Conservation (phyloP, 768 basidiomycete species). For the Sutorius australiensis region DNA sequence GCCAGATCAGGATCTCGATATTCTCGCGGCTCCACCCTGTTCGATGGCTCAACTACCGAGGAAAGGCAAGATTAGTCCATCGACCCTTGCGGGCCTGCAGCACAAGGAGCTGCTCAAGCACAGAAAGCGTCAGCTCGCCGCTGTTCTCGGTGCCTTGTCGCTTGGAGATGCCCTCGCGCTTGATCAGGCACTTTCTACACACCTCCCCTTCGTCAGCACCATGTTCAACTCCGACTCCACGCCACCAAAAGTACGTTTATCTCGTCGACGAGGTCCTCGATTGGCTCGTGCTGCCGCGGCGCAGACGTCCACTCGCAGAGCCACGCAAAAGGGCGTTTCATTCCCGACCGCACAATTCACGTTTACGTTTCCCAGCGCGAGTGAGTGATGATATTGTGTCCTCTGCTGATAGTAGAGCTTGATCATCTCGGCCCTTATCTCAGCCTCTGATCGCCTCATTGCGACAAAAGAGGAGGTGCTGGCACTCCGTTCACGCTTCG, state of each 20-base stretch:
- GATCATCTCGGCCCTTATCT: conserved; percentile 26
- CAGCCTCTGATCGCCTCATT: conserved; percentile 70
- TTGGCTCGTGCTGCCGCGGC: conserved; percentile 42
- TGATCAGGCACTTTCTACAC: conserved; percentile 69
- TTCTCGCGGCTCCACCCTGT: conserved; percentile 17
- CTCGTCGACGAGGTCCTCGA: conserved; percentile 51
- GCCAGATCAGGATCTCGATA: conserved; percentile 23
- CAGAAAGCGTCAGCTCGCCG: conserved; percentile 66
- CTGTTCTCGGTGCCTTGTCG: conserved; percentile 63
- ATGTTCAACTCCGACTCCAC: conserved; percentile 33
- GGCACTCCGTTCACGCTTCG: conserved; percentile 62
- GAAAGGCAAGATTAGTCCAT: conserved; percentile 51
- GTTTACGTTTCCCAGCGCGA: conserved; percentile 59
- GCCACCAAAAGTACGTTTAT: conserved; percentile 45
- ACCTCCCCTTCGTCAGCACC: conserved; percentile 29
- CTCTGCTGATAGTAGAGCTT: conserved; percentile 22
- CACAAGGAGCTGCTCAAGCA: conserved; percentile 70
- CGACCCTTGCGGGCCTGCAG: conserved; percentile 65
- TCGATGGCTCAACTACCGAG: conserved; percentile 19
- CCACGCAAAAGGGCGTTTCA: conserved; percentile 30
- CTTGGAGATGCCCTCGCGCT: conserved; percentile 68
- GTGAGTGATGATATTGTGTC: conserved; percentile 52
- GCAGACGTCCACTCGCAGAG: conserved; percentile 6
- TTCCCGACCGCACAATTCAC: conserved; percentile 55
- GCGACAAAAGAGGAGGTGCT: conserved; percentile 68